These are phyloP conservation scores for Phylloporus sp. DNA, from an alignment of 768 basidiomycete genomes.

Conservation along the genomic window DNA sequence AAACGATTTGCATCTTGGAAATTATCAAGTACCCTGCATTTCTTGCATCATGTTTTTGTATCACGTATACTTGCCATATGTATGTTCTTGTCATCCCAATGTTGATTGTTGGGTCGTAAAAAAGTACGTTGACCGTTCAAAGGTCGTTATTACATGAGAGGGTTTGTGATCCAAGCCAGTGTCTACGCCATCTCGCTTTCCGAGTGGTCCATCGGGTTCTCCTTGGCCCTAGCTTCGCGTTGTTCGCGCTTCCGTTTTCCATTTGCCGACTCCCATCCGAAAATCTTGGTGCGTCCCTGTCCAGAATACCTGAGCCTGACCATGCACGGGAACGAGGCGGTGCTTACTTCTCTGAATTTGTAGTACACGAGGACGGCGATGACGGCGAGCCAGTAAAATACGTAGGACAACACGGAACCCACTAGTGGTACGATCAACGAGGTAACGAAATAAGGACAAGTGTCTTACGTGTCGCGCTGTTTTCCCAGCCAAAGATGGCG, in stretches of 20 bases:
- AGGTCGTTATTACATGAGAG: neutral
- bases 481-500: conserved; percentile 86
- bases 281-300: conserved; percentile 61
- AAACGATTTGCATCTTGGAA: too few relatives aligned
- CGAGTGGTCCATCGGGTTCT: neutral
- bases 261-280: conserved; percentile 54
- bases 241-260: conserved; percentile 33
- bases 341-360: conserved; percentile 56
- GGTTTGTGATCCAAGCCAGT: neutral
- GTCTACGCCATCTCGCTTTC: neutral
- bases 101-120: neutral
- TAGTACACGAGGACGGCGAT: conserved; percentile 61
- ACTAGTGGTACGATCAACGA: conserved; percentile 32
- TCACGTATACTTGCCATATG: neutral
- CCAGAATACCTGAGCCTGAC: neutral
- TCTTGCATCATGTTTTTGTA: too few relatives aligned
- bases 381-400: conserved; percentile 89
- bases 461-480: conserved; percentile 63
- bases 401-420: conserved; percentile 81
- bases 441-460: neutral
- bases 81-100: neutral
- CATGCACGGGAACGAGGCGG: too few relatives aligned
- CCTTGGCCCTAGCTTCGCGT: conserved; percentile 15
- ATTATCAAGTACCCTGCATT: too few relatives aligned
- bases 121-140: neutral